phyloP scores from a whole-genome alignment of 805 yeast genomes.

The Sugiyamaella mastotermitis region DNA sequence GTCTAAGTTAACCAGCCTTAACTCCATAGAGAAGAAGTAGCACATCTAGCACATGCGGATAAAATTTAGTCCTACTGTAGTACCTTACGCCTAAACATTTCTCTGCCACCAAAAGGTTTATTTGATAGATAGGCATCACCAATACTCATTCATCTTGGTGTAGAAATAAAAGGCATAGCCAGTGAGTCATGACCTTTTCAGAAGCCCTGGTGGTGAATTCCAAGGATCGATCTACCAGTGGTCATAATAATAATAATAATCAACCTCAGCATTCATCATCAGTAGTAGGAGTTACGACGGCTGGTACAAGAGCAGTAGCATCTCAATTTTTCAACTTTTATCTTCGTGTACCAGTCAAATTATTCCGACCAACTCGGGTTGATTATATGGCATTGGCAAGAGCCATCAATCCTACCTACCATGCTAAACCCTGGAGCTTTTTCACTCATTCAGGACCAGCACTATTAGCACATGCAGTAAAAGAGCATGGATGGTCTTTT shows the following conservation, averaged over 20 bases:
- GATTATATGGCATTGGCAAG: constrained; percentile 56
- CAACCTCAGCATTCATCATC: constrained; percentile 12
- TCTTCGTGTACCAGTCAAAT: constrained; percentile 72
- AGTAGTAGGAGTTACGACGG: constrained; percentile 73
- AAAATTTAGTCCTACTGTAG: no score
- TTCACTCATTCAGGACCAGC: constrained; percentile 78
- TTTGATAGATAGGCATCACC: no score
- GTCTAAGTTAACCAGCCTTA: no score
- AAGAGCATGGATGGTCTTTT: constrained; percentile 77
- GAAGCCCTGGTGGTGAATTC: no score
- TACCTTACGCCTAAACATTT: no score
- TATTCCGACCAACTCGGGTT: constrained; percentile 84
- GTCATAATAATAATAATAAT: neutral
- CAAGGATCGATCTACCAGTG: neutral
- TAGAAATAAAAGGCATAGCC: no score
- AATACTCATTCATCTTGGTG: no score
- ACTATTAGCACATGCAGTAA: constrained; percentile 61
- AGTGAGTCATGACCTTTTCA: no score
- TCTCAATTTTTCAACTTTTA: constrained; percentile 74
- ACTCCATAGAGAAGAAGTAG: no score
- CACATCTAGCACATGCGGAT: no score
- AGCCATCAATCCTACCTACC: constrained; percentile 28
- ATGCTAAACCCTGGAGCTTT: constrained; percentile 33
- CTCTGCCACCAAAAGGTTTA: no score
- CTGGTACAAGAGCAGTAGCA: constrained; percentile 80